Conservation (phyloP, 2,329 filamentous ascomycete species). For the Seiridium unicorne region DNA sequence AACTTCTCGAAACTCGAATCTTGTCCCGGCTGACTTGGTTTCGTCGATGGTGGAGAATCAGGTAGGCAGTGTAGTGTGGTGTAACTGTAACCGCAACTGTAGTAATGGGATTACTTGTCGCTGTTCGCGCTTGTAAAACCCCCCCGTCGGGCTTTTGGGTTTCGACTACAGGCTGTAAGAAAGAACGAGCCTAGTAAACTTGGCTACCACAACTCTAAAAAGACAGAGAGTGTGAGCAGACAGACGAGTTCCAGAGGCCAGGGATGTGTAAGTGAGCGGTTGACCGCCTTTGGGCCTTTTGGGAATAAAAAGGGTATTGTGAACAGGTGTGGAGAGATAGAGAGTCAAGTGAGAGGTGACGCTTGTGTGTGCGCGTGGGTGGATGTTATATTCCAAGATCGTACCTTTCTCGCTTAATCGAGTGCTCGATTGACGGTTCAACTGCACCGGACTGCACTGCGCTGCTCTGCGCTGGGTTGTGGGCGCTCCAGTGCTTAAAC, state of each 20-base stretch:
- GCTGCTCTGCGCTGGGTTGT: background rate
- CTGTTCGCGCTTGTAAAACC: conserved; percentile 1
- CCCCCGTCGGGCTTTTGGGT: background rate
- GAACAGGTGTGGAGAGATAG: too few relatives aligned
- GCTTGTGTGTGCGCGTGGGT: background rate
- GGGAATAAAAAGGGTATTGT: too few relatives aligned
- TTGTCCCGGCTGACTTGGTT: background rate
- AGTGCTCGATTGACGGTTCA: background rate
- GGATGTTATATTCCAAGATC: background rate
- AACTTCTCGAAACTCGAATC: background rate
- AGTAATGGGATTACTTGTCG: conserved; percentile 1
- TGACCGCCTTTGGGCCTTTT: background rate
- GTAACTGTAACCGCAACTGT: background rate
- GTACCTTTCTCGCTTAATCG: background rate
- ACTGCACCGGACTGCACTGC: background rate
- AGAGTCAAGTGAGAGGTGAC: background rate
- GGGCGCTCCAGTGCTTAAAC: background rate
- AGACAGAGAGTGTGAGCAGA: background rate
- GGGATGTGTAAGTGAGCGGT: background rate
- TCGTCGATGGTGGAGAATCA: background rate
- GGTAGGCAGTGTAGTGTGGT: background rate
- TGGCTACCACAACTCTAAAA: background rate
- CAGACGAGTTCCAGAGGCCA: background rate
- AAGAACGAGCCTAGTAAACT: background rate
- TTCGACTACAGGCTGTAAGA: background rate